A percentile compares a stretch with the other conserved stretches of the same genome.
Evolutionary conservation across 2,329 filamentous ascomycete genomes (phyloP).

Genomic region (Penicillium capsulatum): DNA sequence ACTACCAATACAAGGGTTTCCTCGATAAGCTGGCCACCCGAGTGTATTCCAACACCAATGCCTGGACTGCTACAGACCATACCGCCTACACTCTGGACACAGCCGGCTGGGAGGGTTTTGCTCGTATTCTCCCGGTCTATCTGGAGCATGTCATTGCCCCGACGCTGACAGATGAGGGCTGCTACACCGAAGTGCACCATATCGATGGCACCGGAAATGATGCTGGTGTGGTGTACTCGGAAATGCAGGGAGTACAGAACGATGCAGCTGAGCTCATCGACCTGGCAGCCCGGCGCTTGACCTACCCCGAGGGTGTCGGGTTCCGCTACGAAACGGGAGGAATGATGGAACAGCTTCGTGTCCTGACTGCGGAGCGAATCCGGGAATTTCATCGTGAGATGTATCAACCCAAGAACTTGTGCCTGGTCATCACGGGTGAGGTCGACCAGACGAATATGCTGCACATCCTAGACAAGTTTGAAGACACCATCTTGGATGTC

Average conservation of each 20-base stretch:
- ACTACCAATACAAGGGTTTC: constrained; percentile 89
- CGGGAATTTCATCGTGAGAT: constrained; percentile 92
- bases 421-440: constrained; percentile 86
- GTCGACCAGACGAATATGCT: constrained; percentile 78
- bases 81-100: constrained; percentile 94
- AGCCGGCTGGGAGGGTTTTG: constrained; percentile 94
- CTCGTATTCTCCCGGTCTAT: constrained; percentile 90
- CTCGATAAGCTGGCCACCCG: constrained; percentile 90
- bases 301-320: constrained; percentile 85
- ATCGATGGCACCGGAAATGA: constrained; percentile 90
- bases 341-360: constrained; percentile 85
- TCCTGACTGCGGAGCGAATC: constrained; percentile 82
- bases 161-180: constrained; percentile 85
- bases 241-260: constrained; percentile 96
- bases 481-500: constrained; percentile 76
- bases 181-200: constrained; percentile 94
- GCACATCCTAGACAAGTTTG: constrained; percentile 78
- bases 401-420: constrained; percentile 96
- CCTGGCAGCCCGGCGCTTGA: constrained; percentile 68
- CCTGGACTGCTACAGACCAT: constrained; percentile 94
- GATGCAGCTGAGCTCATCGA: constrained; percentile 82
- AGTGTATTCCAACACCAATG: constrained; percentile 91
- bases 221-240: constrained; percentile 94
- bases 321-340: constrained; percentile 98
- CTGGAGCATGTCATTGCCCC: constrained; percentile 90